Evolutionary conservation across 139 green algal genomes (phyloP).

Genomic region (Chlamydomonas schloesseri): DNA sequence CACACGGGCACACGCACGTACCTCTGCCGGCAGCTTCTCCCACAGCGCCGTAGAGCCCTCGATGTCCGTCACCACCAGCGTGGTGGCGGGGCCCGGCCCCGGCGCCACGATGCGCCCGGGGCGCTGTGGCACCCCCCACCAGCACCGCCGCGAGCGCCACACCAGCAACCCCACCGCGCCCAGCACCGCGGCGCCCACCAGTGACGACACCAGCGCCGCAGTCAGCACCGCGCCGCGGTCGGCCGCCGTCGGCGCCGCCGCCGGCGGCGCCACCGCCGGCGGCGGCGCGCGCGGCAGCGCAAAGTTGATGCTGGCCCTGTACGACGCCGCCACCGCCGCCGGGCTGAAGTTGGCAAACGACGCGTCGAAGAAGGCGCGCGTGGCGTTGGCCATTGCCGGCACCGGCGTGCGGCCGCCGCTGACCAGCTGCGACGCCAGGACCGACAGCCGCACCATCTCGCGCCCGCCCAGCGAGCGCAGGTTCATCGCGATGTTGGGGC

Average conservation of each 20-base stretch:
- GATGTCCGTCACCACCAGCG: constrained; percentile 49
- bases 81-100: constrained; percentile 27
- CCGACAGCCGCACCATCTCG: background rate
- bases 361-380: too few species aligned
- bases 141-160: background rate
- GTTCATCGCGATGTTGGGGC: background rate
- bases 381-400: background rate
- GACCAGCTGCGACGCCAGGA: background rate
- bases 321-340: too few species aligned
- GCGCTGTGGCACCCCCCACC: background rate
- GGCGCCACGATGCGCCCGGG: background rate
- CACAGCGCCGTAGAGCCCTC: constrained; percentile 39
- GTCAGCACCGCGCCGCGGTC: background rate
- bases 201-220: background rate
- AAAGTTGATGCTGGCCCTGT: too few species aligned
- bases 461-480: background rate
- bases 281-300: too few species aligned
- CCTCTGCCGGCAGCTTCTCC: background rate
- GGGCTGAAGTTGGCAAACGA: too few species aligned
- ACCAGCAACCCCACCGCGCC: background rate
- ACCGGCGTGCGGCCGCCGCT: too few species aligned
- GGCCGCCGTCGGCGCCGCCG: background rate
- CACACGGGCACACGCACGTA: too few species aligned
- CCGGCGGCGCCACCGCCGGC: too few species aligned
- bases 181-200: background rate